phyloP scores from a whole-genome alignment of 495 filamentous ascomycete species.

The Diplogelasinospora grovesii region DNA sequence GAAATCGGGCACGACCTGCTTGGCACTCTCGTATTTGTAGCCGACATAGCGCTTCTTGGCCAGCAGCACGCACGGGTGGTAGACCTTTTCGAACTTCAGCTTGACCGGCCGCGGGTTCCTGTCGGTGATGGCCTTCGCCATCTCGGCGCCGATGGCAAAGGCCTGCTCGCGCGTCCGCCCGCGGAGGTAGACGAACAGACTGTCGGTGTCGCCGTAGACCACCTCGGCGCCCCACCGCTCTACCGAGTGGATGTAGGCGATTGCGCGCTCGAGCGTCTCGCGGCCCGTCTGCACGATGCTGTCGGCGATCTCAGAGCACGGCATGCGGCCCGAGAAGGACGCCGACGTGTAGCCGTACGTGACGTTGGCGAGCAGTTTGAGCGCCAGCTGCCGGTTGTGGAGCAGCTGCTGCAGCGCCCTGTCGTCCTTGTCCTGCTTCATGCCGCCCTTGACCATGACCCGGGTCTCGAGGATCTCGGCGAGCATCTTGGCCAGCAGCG shows the following conservation, averaged over 20 bases:
- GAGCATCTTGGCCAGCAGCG: slow-evolving; percentile 91
- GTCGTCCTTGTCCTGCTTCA: slow-evolving; percentile 93
- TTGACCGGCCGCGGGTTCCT: slow-evolving; percentile 91
- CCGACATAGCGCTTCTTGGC: slow-evolving; percentile 98
- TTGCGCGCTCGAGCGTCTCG: slow-evolving; percentile 90
- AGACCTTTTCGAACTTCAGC: slow-evolving; percentile 98
- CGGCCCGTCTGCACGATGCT: slow-evolving; percentile 94
- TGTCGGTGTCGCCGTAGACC: slow-evolving; percentile 97
- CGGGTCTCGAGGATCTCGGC: slow-evolving; percentile 93
- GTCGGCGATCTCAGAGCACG: slow-evolving; percentile 95
- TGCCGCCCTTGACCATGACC: slow-evolving; percentile 96
- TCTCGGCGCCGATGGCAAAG: slow-evolving; percentile 88
- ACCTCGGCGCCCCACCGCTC: slow-evolving; percentile 88
- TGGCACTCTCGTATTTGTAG: slow-evolving; percentile 83
- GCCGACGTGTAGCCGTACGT: slow-evolving; percentile 98
- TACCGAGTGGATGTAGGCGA: slow-evolving; percentile 83
- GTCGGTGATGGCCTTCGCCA: slow-evolving; percentile 79
- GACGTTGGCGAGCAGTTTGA: slow-evolving; percentile 97
- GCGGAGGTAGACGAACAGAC: slow-evolving; percentile 86
- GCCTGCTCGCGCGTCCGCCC: slow-evolving; percentile 82
- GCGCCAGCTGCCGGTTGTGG: slow-evolving; percentile 87
- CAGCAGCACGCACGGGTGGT: slow-evolving; percentile 85
- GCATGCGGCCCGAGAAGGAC: slow-evolving; percentile 93
- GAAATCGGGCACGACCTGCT: slow-evolving; percentile 79
- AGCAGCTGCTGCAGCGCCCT: slow-evolving; percentile 77